Evolutionary conservation across 164 flowering plant species (phyloP), one percentile per base, ranked within the genome.

Genomic region (Nelumbo lutea): DNA sequence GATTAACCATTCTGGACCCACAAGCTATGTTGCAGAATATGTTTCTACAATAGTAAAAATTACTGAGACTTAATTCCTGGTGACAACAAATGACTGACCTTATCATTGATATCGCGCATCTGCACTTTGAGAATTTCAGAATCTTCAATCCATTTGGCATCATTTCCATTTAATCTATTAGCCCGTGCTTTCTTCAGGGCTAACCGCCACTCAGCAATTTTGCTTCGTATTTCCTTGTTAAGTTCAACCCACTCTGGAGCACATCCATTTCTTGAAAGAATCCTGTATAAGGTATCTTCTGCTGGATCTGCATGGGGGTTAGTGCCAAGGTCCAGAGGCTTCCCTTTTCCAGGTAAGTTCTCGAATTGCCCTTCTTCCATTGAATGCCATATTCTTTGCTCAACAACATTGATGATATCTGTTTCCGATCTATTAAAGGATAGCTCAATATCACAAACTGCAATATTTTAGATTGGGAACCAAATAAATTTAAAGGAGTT

Each of bases 241-340:
- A 94, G 89, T 70, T 94, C 98, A 67, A 94, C 80, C 98, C 98
- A 94, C 78, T 91, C 91, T 0, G 98, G 98, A 3, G 96, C 93
- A 72, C 88, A 94, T 53, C 87, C 85, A 75, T 94, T 94, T 72
- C 80, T 91, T 3, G 88, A 79, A 5, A 94, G 88, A 55, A 94
- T 88, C 72, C 93, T 77, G 68, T 87, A 91, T 68, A 94, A 75
- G 13, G 97, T 91, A 73, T 94, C 98, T 62, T 94, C 97, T 15
- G 95, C 96, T 9, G 98, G 98, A 73, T 90, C 97, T 14, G 86
- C 91, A 67, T 94, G 97, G 57, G 97, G 95, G 71, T 91, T 94
- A 0, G 72, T 69, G 15, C 43, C 76, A 5, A 91, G 85, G 70
- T 90, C 80, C 9, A 94, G 82, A 13, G 98, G 98, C 69, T 94